Base-by-base conservation (phyloP, 371 early-diverging fungal species). In the Syncephalastrum monosporum region DNA sequence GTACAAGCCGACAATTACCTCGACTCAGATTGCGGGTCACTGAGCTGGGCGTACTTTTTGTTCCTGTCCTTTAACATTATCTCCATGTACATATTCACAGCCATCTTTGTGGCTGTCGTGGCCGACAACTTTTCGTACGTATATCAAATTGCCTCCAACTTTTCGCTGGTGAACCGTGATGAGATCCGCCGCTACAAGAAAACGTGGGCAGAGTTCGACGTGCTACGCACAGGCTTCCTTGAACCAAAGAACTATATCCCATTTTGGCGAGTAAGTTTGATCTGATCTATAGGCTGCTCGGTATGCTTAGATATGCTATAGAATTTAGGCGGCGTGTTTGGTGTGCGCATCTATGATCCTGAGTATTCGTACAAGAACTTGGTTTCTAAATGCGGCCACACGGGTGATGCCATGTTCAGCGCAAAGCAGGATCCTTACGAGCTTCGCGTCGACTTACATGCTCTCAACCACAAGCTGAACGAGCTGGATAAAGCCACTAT, bases 71-170 rank as follows among this genome's bases (percentile, higher is more conserved):
- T 86, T 70, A 86, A 86, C 59, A 79, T 90, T 46, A 79, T 90
- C 13, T 88, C 88, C 43, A 90, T 86, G 87, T 87, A 88, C 57
- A 90, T 90, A 43, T 85, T 90, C 53, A 80, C 81, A 1, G 85
- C 84, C 59, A 82, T 90, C 69, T 88, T 88, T 65, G 82, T 87
- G 5, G 87, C 83, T 13, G 82, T 88, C 29, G 87, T 90, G 24
- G 72, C 85, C 46, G 88, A 88, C 60, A 88, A 86, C 64, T 90
- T 88, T 52, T 81, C 84, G 4, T 88, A 86, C 53, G 82, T 84
- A 13, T 86, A 88, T 54, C 86, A 88, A 55, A 82, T 83, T 43
- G 77, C 81, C 2, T 77, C 83, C 23, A 77, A 80, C 16, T 83
- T 83, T 52, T 82, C 83, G 1, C 47, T 84, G 45, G 80, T 87